A percentile compares a stretch with the other conserved stretches of the same genome.
Conservation (phyloP, 768 basidiomycete genomes). For the Mrakia hoshinonis region DNA sequence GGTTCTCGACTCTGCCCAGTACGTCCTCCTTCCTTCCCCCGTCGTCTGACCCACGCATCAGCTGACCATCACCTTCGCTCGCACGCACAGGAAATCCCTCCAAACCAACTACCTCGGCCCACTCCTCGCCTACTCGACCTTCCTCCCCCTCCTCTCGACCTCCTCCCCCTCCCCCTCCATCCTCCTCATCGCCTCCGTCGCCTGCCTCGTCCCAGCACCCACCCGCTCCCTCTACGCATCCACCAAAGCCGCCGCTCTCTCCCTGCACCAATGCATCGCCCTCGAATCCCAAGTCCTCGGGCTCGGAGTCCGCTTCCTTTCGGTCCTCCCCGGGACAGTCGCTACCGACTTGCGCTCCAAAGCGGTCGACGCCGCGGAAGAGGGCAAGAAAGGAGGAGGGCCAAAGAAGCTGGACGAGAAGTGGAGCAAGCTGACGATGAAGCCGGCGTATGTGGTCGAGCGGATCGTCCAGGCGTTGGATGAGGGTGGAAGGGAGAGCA, state of each 20-base stretch:
- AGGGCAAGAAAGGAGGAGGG: background rate
- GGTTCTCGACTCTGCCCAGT: slow-evolving; percentile 51
- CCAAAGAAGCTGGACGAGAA: background rate
- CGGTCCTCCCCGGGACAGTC: slow-evolving; percentile 58
- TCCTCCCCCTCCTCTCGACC: slow-evolving; percentile 59
- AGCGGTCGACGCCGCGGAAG: slow-evolving; percentile 41
- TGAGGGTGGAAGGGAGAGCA: slow-evolving; percentile 45
- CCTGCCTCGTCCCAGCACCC: slow-evolving; percentile 71
- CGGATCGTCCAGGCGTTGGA: slow-evolving; percentile 58
- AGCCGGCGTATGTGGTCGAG: slow-evolving; percentile 53
- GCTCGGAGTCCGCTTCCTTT: slow-evolving; percentile 46
- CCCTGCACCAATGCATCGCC: slow-evolving; percentile 67
- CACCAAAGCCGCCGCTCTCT: slow-evolving; percentile 68
- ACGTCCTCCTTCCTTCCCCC: slow-evolving; percentile 41
- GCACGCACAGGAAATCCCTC: slow-evolving; percentile 1
- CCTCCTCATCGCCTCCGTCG: slow-evolving; percentile 68
- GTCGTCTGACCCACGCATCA: background rate
- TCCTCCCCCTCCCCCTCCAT: slow-evolving; percentile 63
- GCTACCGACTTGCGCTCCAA: slow-evolving; percentile 54
- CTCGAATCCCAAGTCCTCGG: slow-evolving; percentile 54
- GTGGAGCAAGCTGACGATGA: slow-evolving; percentile 40
- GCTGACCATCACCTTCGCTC: background rate
- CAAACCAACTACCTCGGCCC: slow-evolving; percentile 26
- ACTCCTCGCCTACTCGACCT: slow-evolving; percentile 15
- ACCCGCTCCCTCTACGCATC: slow-evolving; percentile 75